These are phyloP conservation scores for Porodaedalea pini DNA, from an alignment of 1,284 basidiomycete genomes.

Conservation along the genomic window DNA sequence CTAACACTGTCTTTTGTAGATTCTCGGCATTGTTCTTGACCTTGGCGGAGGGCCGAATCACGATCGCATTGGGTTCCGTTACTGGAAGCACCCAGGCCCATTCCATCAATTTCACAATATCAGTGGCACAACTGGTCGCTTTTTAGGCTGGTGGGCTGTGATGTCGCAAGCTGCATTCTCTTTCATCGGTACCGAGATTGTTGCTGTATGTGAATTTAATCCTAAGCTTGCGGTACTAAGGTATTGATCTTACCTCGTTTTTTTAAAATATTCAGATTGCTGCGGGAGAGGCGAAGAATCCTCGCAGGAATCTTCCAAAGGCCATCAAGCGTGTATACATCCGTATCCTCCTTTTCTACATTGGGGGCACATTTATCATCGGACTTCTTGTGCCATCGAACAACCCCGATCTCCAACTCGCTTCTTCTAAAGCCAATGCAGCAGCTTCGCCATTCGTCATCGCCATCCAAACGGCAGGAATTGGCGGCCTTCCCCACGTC, in stretches of 20 bases:
- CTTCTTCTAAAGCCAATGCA: slow-evolving; percentile 51
- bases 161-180: slow-evolving; percentile 80
- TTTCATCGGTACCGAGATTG: slow-evolving; percentile 81
- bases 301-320: slow-evolving; percentile 62
- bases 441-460: slow-evolving; percentile 84
- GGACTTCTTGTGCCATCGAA: slow-evolving; percentile 76
- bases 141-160: slow-evolving; percentile 67
- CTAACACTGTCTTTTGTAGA: slow-evolving; percentile 23
- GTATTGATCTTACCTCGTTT: neutral
- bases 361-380: slow-evolving; percentile 62
- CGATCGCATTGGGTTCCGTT: slow-evolving; percentile 54
- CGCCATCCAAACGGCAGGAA: slow-evolving; percentile 70
- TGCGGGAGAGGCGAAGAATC: slow-evolving; percentile 74
- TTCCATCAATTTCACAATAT: slow-evolving; percentile 59
- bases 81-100: slow-evolving; percentile 73
- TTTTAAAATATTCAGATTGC: slow-evolving; percentile 50
- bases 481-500: slow-evolving; percentile 69
- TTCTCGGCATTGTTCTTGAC: slow-evolving; percentile 63
- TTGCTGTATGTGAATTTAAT: slow-evolving; percentile 60
- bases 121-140: slow-evolving; percentile 55
- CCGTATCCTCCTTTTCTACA: slow-evolving; percentile 75
- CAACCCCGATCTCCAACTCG: slow-evolving; percentile 52
- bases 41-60: slow-evolving; percentile 61
- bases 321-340: slow-evolving; percentile 67
- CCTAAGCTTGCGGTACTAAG: neutral